phyloP scores from a whole-genome alignment of 805 yeast species.

The Brettanomyces sp. region DNA sequence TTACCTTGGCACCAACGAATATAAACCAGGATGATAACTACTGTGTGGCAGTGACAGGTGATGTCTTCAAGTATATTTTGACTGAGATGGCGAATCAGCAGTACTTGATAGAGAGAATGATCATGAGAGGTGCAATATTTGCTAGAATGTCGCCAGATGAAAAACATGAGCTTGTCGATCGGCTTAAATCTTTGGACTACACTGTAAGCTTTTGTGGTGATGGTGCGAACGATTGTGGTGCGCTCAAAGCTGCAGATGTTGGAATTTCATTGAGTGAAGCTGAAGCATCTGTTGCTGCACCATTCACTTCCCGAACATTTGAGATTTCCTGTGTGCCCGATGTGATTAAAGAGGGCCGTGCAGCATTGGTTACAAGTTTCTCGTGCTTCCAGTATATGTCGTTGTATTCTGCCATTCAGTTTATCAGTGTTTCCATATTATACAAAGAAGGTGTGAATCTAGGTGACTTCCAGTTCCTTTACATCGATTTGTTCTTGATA shows the following conservation, averaged over 20 bases:
- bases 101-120: conserved; percentile 40
- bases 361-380: conserved; percentile 89
- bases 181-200: conserved; percentile 74
- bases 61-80: conserved; percentile 71
- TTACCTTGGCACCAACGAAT: conserved; percentile 45
- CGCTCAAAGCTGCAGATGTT: conserved; percentile 93
- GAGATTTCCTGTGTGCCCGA: conserved; percentile 89
- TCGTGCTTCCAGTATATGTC: conserved; percentile 98
- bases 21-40: conserved; percentile 32
- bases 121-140: conserved; percentile 67
- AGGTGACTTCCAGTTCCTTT: conserved; percentile 94
- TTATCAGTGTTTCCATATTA: conserved; percentile 73
- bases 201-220: conserved; percentile 98
- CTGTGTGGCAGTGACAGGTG: conserved; percentile 85
- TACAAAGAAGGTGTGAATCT: conserved; percentile 85
- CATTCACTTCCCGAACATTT: conserved; percentile 84
- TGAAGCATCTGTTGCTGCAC: conserved; percentile 98
- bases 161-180: conserved; percentile 89
- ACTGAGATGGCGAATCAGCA: conserved; percentile 37
- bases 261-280: conserved; percentile 95
- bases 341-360: conserved; percentile 90
- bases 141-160: conserved; percentile 99
- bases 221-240: conserved; percentile 99
- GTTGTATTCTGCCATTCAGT: conserved; percentile 91
- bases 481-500: conserved; percentile 85